Percentiles rank a stretch among this genome's conserved stretches.
Evolutionary conservation across 495 filamentous ascomycete species (phyloP).

Genomic region (Clohesyomyces aquaticus): DNA sequence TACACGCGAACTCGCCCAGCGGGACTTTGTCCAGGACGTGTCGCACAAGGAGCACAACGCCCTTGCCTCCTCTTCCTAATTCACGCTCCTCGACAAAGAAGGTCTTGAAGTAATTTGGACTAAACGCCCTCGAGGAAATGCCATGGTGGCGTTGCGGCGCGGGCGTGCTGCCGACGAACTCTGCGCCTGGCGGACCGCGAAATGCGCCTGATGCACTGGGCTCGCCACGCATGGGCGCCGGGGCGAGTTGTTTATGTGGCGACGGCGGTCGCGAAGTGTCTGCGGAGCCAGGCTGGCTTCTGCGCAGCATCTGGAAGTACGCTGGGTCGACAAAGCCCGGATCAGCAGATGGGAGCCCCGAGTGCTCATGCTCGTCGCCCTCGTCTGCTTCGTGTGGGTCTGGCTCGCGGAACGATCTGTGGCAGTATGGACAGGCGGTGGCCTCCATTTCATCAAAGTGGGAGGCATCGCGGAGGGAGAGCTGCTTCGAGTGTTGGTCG

Average conservation of each 20-base stretch:
- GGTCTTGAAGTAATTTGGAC: conserved; percentile 83
- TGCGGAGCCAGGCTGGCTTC: conserved; percentile 58
- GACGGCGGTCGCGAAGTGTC: conserved; percentile 56
- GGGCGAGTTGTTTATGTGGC: conserved; percentile 57
- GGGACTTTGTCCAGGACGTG: conserved; percentile 87
- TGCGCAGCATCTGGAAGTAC: conserved; percentile 91
- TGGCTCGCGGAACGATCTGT: conserved; percentile 70
- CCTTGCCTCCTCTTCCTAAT: conserved; percentile 88
- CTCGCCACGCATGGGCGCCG: conserved; percentile 50
- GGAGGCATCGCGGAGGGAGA: conserved; percentile 72
- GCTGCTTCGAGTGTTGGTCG: conserved; percentile 80
- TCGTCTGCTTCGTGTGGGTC: conserved; percentile 45
- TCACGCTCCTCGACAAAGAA: conserved; percentile 89
- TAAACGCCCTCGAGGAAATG: conserved; percentile 85
- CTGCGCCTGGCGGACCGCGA: conserved; percentile 49
- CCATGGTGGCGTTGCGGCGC: conserved; percentile 58
- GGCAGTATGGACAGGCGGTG: conserved; percentile 83
- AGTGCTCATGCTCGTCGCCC: conserved; percentile 40
- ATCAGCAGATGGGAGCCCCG: background rate
- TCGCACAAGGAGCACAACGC: conserved; percentile 87
- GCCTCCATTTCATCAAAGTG: conserved; percentile 55
- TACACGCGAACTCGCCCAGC: conserved; percentile 92
- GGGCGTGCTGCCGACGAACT: conserved; percentile 58
- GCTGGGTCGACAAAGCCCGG: conserved; percentile 80
- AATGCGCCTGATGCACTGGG: background rate